Base-by-base conservation (phyloP, 306 rosid species). In the Castanea crenata region DNA sequence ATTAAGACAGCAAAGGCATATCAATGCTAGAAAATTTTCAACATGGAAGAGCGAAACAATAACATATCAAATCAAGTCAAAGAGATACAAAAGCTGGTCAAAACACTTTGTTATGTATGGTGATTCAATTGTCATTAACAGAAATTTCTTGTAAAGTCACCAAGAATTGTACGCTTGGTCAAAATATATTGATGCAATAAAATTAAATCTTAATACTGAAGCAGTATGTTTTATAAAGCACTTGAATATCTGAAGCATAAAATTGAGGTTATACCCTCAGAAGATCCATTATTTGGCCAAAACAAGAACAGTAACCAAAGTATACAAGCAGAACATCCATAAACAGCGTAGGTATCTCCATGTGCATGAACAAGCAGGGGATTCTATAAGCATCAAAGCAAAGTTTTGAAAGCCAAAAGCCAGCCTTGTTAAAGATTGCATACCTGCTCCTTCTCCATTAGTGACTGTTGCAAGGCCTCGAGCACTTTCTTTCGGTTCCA, bases 371-470 rank as follows among this genome's bases (percentile, higher is more conserved):
- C 57, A 73, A 14, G 70, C 6, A 58, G 49, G 62, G 49, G 59
- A 49, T 21, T 61, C 52, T 16, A 25, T 25, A 76, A 51, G 54
- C 27, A 38, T 15, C 6, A 20, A 58, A 2, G 19, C 19, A 49
- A 55, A 29, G 51, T 82, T 73, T 46, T 14, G 23, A 19, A 81
- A 69, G 20, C 58, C 20, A 64, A 49, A n/a, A 44, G 68, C 65
- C 69, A 69, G 58, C 16, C 27, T 14, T 72, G 12, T 58, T 35
- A 8, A 73, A 64, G 35, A 55, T 52, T 68, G 75, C 78, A 35
- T 81, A 93, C 99, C 96, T 92, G 99, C 61, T 95, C 99, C 92
- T 91, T 93, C 87, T 95, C 99, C 32, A 81, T 77, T 75, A 91
- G 89, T 69, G 96, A 89, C 55, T 83, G 92, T 73, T 91, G 97